phyloP scores from a whole-genome alignment of 495 filamentous ascomycete genomes.

The Letharia columbiana region DNA sequence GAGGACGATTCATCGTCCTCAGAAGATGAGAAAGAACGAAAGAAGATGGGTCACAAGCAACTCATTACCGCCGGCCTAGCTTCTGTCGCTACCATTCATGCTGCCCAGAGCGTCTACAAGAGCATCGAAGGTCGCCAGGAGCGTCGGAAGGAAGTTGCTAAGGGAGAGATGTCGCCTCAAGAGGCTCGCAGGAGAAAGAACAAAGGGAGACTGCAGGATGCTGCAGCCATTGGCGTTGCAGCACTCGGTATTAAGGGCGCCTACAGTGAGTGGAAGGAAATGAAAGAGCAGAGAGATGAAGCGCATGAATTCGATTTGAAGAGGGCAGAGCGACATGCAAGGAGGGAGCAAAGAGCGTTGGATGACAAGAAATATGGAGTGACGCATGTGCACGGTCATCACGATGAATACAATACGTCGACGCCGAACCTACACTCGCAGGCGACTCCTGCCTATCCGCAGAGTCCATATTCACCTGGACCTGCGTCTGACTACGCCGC shows the following conservation, averaged over 20 bases:
- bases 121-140: conserved; percentile 66
- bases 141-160: conserved; percentile 57
- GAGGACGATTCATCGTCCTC: conserved; percentile 37
- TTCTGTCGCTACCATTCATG: conserved; percentile 82
- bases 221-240: conserved; percentile 71
- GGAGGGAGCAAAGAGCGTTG: conserved; percentile 15
- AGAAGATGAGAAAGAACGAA: conserved; percentile 64
- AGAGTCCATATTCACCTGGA: neutral
- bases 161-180: conserved; percentile 64
- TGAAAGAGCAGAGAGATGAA: conserved; percentile 51
- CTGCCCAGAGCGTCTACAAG: conserved; percentile 68
- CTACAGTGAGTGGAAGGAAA: conserved; percentile 63
- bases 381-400: neutral
- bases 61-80: conserved; percentile 75
- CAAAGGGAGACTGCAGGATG: conserved; percentile 67
- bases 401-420: conserved; percentile 6
- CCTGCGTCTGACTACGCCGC: conserved; percentile 5
- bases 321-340: conserved; percentile 35
- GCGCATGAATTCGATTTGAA: conserved; percentile 44
- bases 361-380: conserved; percentile 5
- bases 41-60: conserved; percentile 78
- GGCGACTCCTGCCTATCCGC: neutral
- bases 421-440: conserved; percentile 8
- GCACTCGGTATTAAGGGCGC: conserved; percentile 81
- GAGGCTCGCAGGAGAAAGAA: conserved; percentile 67